Conservation (phyloP, 208 protist species). For the Trypanosoma cruzi region DNA sequence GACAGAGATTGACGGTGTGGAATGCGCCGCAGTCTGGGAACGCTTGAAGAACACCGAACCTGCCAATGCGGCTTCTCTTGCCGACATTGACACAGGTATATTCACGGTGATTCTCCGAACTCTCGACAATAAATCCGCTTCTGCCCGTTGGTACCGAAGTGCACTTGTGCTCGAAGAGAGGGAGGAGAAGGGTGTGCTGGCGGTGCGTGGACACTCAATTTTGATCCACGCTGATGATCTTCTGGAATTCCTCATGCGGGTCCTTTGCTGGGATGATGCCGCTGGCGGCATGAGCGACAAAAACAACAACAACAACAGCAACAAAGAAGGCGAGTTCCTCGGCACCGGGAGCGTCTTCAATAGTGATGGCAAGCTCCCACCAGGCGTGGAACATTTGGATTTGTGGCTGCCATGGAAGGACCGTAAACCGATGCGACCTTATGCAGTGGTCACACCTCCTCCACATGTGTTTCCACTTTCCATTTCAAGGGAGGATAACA, state of each 20-base stretch:
- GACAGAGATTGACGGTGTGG: constrained; percentile 37
- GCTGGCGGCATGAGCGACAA: not conserved
- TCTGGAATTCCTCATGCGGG: constrained; percentile 17
- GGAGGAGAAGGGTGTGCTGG: not conserved
- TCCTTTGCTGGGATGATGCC: not conserved
- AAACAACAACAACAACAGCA: constrained; percentile 1
- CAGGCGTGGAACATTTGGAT: constrained; percentile 41
- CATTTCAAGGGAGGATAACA: not conserved
- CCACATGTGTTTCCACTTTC: constrained; percentile 23
- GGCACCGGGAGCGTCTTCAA: not conserved
- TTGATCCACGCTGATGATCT: constrained; percentile 31
- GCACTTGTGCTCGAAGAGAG: constrained; percentile 24
- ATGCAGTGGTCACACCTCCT: constrained; percentile 18
- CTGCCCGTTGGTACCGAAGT: constrained; percentile 25
- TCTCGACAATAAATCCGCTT: not conserved
- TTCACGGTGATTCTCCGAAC: constrained; percentile 63
- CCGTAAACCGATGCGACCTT: constrained; percentile 61
- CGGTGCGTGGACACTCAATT: constrained; percentile 41
- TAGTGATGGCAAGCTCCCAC: not conserved
- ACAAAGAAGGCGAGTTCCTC: not conserved
- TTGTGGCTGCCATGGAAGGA: constrained; percentile 84
- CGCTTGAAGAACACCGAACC: constrained; percentile 59
- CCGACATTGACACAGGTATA: constrained; percentile 50
- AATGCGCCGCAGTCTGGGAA: constrained; percentile 56
- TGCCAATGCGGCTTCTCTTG: constrained; percentile 64